Evolutionary conservation across 2,329 filamentous ascomycete species (phyloP).

Genomic region (Penicillium corylophilum): DNA sequence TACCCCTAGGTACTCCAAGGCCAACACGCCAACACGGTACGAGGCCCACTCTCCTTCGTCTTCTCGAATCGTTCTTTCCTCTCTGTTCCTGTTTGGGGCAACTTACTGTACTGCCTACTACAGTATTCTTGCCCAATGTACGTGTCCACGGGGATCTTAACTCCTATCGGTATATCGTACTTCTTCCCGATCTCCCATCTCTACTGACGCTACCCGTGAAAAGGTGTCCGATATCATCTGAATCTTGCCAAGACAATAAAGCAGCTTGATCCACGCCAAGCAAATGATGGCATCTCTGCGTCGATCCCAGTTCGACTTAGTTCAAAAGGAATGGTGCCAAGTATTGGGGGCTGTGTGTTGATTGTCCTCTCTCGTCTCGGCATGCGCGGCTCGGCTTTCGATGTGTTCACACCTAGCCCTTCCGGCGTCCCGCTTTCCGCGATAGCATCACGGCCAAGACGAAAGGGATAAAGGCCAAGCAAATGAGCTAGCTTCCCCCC

Average conservation of each 20-base stretch:
- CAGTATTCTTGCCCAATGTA: too few species aligned
- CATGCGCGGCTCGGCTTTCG: not conserved
- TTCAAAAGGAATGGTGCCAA: not conserved
- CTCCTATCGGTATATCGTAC: not conserved
- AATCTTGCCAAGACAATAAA: slow-evolving; percentile 16
- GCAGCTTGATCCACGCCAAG: slow-evolving; percentile 17
- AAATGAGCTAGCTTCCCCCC: not conserved
- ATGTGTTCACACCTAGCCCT: not conserved
- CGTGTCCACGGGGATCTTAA: not conserved
- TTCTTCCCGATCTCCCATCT: not conserved
- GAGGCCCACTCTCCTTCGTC: slow-evolving; percentile 9
- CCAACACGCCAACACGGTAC: not conserved
- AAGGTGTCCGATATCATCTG: too few species aligned
- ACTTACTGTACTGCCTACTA: too few species aligned
- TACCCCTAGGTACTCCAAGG: not conserved
- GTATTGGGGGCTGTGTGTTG: not conserved
- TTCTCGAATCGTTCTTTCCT: slow-evolving; percentile 6
- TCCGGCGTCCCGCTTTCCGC: not conserved
- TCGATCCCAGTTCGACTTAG: slow-evolving; percentile 4
- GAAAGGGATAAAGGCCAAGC: slow-evolving; percentile 15
- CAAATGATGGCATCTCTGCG: slow-evolving; percentile 3
- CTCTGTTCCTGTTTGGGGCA: not conserved
- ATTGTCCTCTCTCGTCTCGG: not conserved
- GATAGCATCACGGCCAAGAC: slow-evolving; percentile 9
- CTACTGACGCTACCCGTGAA: too few species aligned